Base-by-base conservation (phyloP, 73 alveolate species). In the Blepharisma stoltei region DNA sequence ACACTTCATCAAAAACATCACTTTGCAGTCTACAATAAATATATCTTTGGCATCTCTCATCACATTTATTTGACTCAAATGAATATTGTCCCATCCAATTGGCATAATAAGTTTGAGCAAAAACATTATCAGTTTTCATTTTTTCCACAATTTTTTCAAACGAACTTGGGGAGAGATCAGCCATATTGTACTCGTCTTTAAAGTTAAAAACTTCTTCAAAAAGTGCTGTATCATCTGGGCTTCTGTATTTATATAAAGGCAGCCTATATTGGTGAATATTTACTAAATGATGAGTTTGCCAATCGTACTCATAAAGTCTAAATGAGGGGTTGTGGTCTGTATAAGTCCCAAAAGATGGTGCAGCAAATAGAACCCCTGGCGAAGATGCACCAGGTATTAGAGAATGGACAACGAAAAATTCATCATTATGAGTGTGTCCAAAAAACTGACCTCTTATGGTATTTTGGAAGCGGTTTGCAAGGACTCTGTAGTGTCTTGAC, bases 351-450 rank as follows among this genome's bases (percentile, higher is more conserved):
- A 90, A 81, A 38, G 95, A 90, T 7, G 96, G 91, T 37, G 92
- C 88, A 66, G 88, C 73, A 81, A 89, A 92, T 71, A 82, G 76
- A 20, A 91, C 71, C 21, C 82, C 88, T 7, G 92, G 80, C 11
- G 73, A 38, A n/a, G 37, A 14, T 20, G 46, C 73, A 18, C 23
- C 45, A 20, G 91, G 88, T 41, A 80, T 80, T 48, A 84, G 82
- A 49, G 77, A 81, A 77, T 77, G 80, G 69, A 83, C 80, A 65
- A 91, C 86, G 14, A 82, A 88, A 70, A 80, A 78, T 76, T 84
- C 88, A 71, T 92, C 98, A 55, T 83, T 82, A 70, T 92, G 98
- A 0, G 98, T 81, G 82, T 92, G 98, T 21, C 98, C 98, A 86
- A 85, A 85, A 84, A 92, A 92, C 70, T 53, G 76, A 5, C 98